These are phyloP conservation scores for Aureobasidium zeae DNA, from an alignment of 2,329 filamentous ascomycete genomes.

Conservation along the genomic window DNA sequence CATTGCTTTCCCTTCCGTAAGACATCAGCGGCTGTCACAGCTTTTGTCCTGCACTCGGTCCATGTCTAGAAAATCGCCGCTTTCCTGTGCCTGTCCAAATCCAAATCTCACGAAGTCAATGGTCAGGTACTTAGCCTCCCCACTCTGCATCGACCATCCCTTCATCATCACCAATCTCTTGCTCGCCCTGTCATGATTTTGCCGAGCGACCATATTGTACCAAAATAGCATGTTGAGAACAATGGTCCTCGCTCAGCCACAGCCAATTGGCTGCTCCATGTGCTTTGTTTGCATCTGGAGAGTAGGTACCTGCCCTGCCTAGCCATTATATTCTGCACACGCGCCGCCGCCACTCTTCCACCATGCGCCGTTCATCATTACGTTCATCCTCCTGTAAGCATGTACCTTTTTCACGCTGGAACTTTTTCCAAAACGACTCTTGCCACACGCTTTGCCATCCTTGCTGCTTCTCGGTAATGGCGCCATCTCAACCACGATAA, in stretches of 20 bases:
- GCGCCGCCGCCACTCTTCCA: too few species aligned
- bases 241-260: constrained; percentile 2
- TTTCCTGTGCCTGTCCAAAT: too few species aligned
- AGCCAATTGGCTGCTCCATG: constrained; percentile 8
- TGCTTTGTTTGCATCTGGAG: too few species aligned
- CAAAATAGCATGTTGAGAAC: not conserved
- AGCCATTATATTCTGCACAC: too few species aligned
- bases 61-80: too few species aligned
- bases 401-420: not conserved
- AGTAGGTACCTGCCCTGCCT: too few species aligned
- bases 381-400: not conserved
- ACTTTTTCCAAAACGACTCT: not conserved
- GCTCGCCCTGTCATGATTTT: too few species aligned
- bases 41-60: too few species aligned
- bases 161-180: too few species aligned
- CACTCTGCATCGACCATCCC: too few species aligned
- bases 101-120: constrained; percentile 1
- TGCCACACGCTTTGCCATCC: constrained; percentile 6
- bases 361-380: not conserved
- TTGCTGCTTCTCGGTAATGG: constrained; percentile 3
- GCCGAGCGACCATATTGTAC: constrained; percentile 5
- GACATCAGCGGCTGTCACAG: too few species aligned
- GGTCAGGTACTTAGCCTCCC: constrained; percentile 2
- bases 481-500: constrained; percentile 11
- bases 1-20: too few species aligned